Evolutionary conservation across 1,284 basidiomycete genomes (phyloP).

Genomic region (Xerocomus minutiporus): DNA sequence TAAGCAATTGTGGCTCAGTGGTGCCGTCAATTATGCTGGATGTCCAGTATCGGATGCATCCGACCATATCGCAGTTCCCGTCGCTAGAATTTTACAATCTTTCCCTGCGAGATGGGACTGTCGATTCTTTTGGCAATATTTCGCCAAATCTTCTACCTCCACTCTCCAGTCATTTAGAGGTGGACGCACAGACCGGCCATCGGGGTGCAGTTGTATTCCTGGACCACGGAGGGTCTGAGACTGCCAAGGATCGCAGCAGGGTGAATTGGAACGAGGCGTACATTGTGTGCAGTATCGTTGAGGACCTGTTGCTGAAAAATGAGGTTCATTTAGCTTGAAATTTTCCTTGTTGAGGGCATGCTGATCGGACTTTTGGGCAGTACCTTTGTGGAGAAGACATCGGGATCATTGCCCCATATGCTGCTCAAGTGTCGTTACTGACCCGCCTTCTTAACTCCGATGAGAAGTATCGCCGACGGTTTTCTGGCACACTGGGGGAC

Average conservation of each 20-base stretch:
- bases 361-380: constrained; percentile 36
- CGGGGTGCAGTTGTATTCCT: constrained; percentile 69
- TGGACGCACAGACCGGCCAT: constrained; percentile 31
- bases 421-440: constrained; percentile 72
- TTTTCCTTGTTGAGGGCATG: constrained; percentile 4
- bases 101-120: constrained; percentile 69
- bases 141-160: constrained; percentile 54
- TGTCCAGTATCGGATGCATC: constrained; percentile 94
- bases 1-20: constrained; percentile 36
- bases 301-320: constrained; percentile 73
- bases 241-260: constrained; percentile 59
- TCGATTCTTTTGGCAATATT: constrained; percentile 53
- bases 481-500: constrained; percentile 55
- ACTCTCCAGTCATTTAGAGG: constrained; percentile 47
- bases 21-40: constrained; percentile 87
- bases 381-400: constrained; percentile 68
- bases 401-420: constrained; percentile 85
- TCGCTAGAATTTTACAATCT: constrained; percentile 78
- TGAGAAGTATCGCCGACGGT: constrained; percentile 45
- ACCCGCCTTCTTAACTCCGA: constrained; percentile 59
- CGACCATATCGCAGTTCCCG: constrained; percentile 81
- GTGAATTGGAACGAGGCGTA: constrained; percentile 73
- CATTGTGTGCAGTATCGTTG: constrained; percentile 73
- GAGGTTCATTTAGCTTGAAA: constrained; percentile 44
- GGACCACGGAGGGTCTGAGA: constrained; percentile 70